Conservation (phyloP, 768 basidiomycete genomes). For the Tulasnella sp. region DNA sequence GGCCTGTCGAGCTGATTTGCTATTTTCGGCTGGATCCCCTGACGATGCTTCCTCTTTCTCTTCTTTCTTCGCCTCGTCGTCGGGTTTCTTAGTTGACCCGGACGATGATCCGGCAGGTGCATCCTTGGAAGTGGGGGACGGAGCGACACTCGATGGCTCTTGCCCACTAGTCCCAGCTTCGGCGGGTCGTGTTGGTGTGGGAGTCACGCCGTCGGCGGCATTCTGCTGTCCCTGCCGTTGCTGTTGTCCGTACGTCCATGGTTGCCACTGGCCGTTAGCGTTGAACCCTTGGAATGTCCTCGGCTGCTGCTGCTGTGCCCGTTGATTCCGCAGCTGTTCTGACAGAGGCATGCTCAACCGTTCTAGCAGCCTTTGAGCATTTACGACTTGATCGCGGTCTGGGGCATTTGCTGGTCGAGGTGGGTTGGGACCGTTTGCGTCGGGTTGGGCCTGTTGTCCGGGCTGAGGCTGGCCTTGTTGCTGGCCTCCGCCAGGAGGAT, state of each 20-base stretch:
- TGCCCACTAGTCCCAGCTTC: slow-evolving; percentile 18
- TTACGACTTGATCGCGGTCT: slow-evolving; percentile 10
- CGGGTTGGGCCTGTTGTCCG: not conserved
- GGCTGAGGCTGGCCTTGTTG: not conserved
- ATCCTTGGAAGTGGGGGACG: slow-evolving; percentile 38
- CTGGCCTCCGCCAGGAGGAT: not conserved
- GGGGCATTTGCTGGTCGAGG: not conserved
- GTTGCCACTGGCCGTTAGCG: slow-evolving; percentile 33
- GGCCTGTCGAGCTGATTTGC: slow-evolving; percentile 46
- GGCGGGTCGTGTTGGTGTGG: slow-evolving; percentile 33
- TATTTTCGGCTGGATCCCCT: slow-evolving; percentile 27
- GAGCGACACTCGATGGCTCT: slow-evolving; percentile 28
- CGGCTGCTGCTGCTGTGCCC: slow-evolving; percentile 25
- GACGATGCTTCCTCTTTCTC: not conserved
- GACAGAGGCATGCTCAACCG: slow-evolving; percentile 30
- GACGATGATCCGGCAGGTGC: slow-evolving; percentile 37
- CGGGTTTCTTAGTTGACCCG: slow-evolving; percentile 32
- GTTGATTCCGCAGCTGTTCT: slow-evolving; percentile 30
- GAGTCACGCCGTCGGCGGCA: slow-evolving; percentile 49
- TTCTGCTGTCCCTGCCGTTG: slow-evolving; percentile 40
- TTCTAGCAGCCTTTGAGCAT: slow-evolving; percentile 14
- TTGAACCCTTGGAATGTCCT: slow-evolving; percentile 33
- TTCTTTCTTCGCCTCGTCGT: not conserved
- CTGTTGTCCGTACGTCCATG: slow-evolving; percentile 27
- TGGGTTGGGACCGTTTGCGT: not conserved